Conservation (phyloP, 2,329 filamentous ascomycete genomes). For the Fusarium coffeatum region DNA sequence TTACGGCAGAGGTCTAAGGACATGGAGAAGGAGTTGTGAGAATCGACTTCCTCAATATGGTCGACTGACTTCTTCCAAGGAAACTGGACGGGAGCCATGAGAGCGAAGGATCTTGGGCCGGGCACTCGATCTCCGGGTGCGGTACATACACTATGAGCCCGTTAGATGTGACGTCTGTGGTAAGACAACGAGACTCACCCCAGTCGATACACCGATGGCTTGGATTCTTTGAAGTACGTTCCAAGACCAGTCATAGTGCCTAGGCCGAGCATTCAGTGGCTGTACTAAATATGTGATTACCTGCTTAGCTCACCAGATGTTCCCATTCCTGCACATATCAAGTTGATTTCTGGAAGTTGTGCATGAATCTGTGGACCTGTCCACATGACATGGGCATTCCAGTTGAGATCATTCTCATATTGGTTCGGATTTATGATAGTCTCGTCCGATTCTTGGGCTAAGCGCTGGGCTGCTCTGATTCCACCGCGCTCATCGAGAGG, state of each 20-base stretch:
- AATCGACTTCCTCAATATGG: conserved; percentile 66
- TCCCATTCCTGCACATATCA: conserved; percentile 68
- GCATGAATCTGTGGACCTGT: conserved; percentile 68
- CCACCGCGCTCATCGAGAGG: conserved; percentile 64
- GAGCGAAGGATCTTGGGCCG: conserved; percentile 65
- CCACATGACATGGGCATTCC: conserved; percentile 67
- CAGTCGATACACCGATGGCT: conserved; percentile 59
- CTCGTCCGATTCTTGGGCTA: conserved; percentile 56
- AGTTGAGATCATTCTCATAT: conserved; percentile 66
- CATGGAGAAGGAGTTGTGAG: conserved; percentile 62
- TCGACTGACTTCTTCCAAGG: conserved; percentile 69
- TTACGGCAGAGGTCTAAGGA: conserved; percentile 67
- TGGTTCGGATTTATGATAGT: conserved; percentile 67
- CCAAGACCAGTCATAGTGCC: conserved; percentile 63
- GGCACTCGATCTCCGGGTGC: conserved; percentile 68
- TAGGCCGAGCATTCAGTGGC: no score
- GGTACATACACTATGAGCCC: conserved; percentile 64
- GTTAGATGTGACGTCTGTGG: not conserved
- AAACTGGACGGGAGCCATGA: conserved; percentile 64
- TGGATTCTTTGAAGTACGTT: conserved; percentile 61
- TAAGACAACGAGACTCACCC: conserved; percentile 33
- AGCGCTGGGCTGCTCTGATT: conserved; percentile 59
- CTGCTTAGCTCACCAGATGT: conserved; percentile 66
- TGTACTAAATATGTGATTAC: no score
- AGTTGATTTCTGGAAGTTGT: conserved; percentile 66